Evolutionary conservation across 2,329 filamentous ascomycete genomes (phyloP), one percentile per base, ranked within the genome.

Genomic region (Cryphonectria parasitica): DNA sequence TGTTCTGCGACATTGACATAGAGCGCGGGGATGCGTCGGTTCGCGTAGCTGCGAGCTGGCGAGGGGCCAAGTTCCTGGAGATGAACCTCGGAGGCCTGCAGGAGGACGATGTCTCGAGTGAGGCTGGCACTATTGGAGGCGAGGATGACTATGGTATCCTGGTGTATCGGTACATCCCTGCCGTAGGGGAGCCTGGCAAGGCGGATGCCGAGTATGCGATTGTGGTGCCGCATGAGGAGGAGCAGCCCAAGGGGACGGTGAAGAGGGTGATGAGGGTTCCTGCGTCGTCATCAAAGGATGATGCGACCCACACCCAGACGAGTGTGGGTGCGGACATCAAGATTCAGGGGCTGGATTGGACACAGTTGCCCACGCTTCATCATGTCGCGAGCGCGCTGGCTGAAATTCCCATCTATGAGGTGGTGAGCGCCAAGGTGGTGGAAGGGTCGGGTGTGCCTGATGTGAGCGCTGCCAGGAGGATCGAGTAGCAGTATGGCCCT

Each of bases 361-460:
- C 87, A 63, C 79, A 78, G 5, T 76, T 91, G 70, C 89, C 89
- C 0, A 91, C 88, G 2, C 78, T 91, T 67, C 88, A 91, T 75
- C 86, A 90, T 75, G 78, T 91, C 11, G 79, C 87, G 6, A 77
- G 79, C 28, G 80, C 83, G 19, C 76, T 90, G 69, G 83, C 83
- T 0, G 85, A 88, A 73, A 80, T 91, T 5, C 89, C 88, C 0
- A 77, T 90, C 1, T 89, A 87, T 74, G 84, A 85, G 69, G 77
- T 90, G 54, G 78, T 90, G 3, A 80, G 83, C 43, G 88, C 83
- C 0, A 88, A 86, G 78, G 79, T 90, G 1, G 84, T 87, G 0
- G 83, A 88, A 74, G 88, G 87, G 0, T 78, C 69, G 2, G 71
- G 71, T 2, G 71, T 72, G 61, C 71, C 71, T 17, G 71, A 72